Evolutionary conservation across 306 rosid species (phyloP).

Genomic region (Sicyos edulis): DNA sequence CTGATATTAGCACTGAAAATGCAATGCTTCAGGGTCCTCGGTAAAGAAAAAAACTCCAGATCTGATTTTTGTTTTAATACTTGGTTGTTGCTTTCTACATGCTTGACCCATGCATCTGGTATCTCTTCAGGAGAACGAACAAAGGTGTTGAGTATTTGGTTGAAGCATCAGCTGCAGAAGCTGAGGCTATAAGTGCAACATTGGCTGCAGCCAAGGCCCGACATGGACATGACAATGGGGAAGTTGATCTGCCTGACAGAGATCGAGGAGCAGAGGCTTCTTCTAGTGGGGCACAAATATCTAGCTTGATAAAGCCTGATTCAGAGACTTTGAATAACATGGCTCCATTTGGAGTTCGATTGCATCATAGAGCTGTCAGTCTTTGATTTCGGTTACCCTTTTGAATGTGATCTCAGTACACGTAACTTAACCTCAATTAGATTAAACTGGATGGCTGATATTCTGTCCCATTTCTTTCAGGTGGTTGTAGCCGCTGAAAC

Average conservation of each 20-base stretch:
- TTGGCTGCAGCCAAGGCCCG: conserved; percentile 98
- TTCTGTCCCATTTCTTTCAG: conserved; percentile 41
- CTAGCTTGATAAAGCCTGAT: conserved; percentile 82
- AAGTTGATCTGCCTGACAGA: conserved; percentile 82
- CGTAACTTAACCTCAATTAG: background rate
- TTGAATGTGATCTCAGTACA: conserved; percentile 18
- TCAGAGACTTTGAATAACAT: conserved; percentile 62
- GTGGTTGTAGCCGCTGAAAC: conserved; percentile 99
- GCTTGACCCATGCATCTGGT: conserved; percentile 11
- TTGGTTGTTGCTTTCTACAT: conserved; percentile 9
- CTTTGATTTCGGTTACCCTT: conserved; percentile 26
- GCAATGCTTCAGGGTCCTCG: conserved; percentile 84
- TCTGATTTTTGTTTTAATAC: background rate
- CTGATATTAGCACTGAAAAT: conserved; percentile 95
- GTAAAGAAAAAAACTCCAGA: conserved; percentile 34
- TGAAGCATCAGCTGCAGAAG: conserved; percentile 99
- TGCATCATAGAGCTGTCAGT: conserved; percentile 99
- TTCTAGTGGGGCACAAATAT: conserved; percentile 84
- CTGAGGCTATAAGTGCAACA: conserved; percentile 97
- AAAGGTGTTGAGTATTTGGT: conserved; percentile 98
- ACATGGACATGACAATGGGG: conserved; percentile 81
- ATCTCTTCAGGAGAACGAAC: conserved; percentile 58
- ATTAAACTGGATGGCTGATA: conserved; percentile 16
- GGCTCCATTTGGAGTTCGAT: conserved; percentile 75
- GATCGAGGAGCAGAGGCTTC: conserved; percentile 98